Base-by-base conservation (phyloP, 2,329 filamentous ascomycete genomes). In the Paraphoma sp. region DNA sequence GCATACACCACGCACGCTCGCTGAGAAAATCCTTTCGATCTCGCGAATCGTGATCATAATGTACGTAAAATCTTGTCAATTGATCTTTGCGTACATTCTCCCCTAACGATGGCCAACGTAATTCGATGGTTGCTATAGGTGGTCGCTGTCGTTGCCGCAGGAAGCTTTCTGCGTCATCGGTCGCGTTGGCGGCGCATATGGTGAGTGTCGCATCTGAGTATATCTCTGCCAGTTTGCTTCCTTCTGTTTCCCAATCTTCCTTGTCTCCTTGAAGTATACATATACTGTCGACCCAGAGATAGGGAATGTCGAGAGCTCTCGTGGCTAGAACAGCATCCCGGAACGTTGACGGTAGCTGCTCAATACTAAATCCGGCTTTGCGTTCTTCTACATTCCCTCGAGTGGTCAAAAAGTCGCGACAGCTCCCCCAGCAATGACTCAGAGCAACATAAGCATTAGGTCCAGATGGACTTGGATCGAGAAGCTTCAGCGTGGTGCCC, bases 251-350 rank as follows among this genome's bases (percentile, higher is more conserved):
- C 40, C 56, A 58, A 31, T 58, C 56, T 8, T 54, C 31, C 16
- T 40, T 30, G 33, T 49, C 41, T 5, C 17, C 54, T 17, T 42
- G 40, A 14, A 42, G 8, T 11, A 42, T 42, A n/a, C 40, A 42
- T 2, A 42, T 42, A 16, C 14, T 16, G 40, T 42, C 40, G 40
- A 42, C 16, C 40, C 40, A 42, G 3, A 42, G 40, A 17, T 42
- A 42, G 2, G 14, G 12, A 16, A 42, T 42, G 14, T 17, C 40
- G 12, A 42, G 40, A 8, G 40, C 10, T n/a, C 40, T 11, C 16
- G 40, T 42, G n/a, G 57, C 54, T 30, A 43, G 23, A 4, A 68
- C 46, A 29, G 65, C 65, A 48, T 68, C 57, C 10, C 56, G 57
- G 46, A 68, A 65, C 3, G 62, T 67, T 18, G 51, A 40, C 1